Conservation (phyloP, 352 stramenopile genomes). For the Globisporangium okanoganense region DNA sequence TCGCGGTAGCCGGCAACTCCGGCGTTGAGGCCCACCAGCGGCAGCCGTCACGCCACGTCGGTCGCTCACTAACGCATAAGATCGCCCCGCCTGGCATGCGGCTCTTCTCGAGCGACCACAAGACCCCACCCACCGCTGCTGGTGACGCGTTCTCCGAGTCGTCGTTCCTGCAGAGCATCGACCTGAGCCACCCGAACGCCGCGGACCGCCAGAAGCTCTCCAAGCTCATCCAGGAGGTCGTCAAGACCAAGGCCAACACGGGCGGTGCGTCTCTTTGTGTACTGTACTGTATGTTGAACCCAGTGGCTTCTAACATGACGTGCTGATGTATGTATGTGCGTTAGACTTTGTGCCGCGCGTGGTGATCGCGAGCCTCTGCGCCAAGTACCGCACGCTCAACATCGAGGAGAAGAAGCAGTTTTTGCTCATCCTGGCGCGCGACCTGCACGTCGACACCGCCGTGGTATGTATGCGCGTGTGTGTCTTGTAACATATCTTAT, state of each 20-base stretch:
- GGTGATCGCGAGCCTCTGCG: conserved; percentile 63
- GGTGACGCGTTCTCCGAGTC: conserved; percentile 4
- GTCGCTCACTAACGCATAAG: not conserved
- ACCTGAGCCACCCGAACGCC: conserved; percentile 36
- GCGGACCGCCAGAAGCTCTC: conserved; percentile 45
- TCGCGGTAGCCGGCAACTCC: not conserved
- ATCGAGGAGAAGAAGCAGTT: conserved; percentile 84
- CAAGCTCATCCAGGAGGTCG: conserved; percentile 64
- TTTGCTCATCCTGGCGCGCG: conserved; percentile 66
- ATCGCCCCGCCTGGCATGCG: too few relatives aligned
- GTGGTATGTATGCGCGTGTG: conserved; percentile 22
- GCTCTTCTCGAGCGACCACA: not conserved
- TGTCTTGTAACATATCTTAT: not conserved
- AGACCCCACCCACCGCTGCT: conserved; percentile 14
- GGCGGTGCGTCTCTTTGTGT: conserved; percentile 34
- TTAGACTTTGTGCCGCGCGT: conserved; percentile 80
- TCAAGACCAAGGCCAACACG: conserved; percentile 62
- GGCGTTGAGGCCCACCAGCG: not conserved
- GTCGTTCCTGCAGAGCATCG: conserved; percentile 51
- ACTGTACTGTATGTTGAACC: not conserved
- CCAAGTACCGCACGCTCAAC: conserved; percentile 55
- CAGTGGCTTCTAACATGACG: not conserved
- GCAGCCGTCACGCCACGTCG: not conserved
- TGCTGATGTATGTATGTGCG: not conserved
- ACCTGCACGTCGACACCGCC: conserved; percentile 62